Evolutionary conservation across 805 yeast species (phyloP).

Genomic region (Peterozyma toletana): DNA sequence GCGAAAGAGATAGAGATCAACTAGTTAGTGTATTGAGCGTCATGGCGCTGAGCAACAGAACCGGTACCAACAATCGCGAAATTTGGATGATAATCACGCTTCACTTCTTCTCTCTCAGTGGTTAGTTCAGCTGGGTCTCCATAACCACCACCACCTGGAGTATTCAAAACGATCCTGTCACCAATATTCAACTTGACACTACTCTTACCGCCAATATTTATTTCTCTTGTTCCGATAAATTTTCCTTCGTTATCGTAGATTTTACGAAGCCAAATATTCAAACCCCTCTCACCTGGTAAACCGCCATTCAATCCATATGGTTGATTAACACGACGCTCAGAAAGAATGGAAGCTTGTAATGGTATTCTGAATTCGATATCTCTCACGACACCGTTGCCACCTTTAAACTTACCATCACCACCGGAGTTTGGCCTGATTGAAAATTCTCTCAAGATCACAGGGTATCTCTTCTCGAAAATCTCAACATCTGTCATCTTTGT

Average conservation of each 20-base stretch:
- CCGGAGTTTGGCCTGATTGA: slow-evolving; percentile 70
- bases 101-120: slow-evolving; percentile 2
- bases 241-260: slow-evolving; percentile 21
- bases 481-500: slow-evolving; percentile 91
- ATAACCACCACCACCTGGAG: slow-evolving; percentile 88
- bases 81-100: slow-evolving; percentile 9
- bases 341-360: slow-evolving; percentile 70
- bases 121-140: slow-evolving; percentile 29
- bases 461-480: slow-evolving; percentile 81
- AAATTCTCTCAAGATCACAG: slow-evolving; percentile 69
- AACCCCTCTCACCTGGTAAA: slow-evolving; percentile 64
- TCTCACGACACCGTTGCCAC: slow-evolving; percentile 84
- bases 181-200: slow-evolving; percentile 51
- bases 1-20: neutral
- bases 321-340: slow-evolving; percentile 77
- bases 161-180: slow-evolving; percentile 57
- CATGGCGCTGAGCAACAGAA: slow-evolving; percentile 21
- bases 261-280: slow-evolving; percentile 42
- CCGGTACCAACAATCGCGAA: slow-evolving; percentile 20
- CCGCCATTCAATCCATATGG: slow-evolving; percentile 92
- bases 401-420: slow-evolving; percentile 63
- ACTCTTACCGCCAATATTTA: slow-evolving; percentile 67
- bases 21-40: slow-evolving; percentile 23
- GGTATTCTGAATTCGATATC: slow-evolving; percentile 75
- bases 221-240: slow-evolving; percentile 24